Percentiles rank a stretch among this genome's conserved stretches.
Conservation (phyloP, 768 basidiomycete genomes). For the Paxillus involutus region DNA sequence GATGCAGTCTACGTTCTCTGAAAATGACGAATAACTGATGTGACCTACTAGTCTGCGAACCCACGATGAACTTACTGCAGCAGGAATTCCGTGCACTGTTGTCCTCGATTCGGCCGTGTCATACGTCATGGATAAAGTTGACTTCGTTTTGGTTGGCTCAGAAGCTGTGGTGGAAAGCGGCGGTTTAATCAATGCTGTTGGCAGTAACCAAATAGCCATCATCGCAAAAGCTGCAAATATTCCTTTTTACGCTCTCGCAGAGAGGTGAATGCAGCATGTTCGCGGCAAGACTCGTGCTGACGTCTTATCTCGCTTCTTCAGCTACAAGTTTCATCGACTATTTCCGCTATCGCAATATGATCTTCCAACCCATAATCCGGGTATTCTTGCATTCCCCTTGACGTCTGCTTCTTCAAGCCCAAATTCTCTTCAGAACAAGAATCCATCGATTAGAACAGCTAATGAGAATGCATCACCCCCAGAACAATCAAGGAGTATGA, state of each 20-base stretch:
- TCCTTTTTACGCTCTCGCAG: slow-evolving; percentile 94
- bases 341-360: slow-evolving; percentile 93
- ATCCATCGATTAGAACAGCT: slow-evolving; percentile 1
- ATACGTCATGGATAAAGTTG: slow-evolving; percentile 95
- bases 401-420: slow-evolving; percentile 17
- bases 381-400: slow-evolving; percentile 69
- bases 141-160: slow-evolving; percentile 93
- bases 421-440: slow-evolving; percentile 2
- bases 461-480: slow-evolving; percentile 2
- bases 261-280: slow-evolving; percentile 56
- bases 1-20: slow-evolving; percentile 4
- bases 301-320: slow-evolving; percentile 35
- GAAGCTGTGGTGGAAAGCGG: slow-evolving; percentile 99
- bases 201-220: slow-evolving; percentile 95
- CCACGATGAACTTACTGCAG: slow-evolving; percentile 80
- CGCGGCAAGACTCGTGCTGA: slow-evolving; percentile 17
- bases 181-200: slow-evolving; percentile 88
- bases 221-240: slow-evolving; percentile 93
- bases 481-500: slow-evolving; percentile 46
- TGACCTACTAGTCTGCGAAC: slow-evolving; percentile 71
- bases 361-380: slow-evolving; percentile 77
- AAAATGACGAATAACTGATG: slow-evolving; percentile 5
- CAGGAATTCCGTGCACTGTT: slow-evolving; percentile 93
- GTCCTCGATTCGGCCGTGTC: slow-evolving; percentile 96
- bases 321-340: slow-evolving; percentile 96